Evolutionary conservation across 2,329 filamentous ascomycete genomes (phyloP), one percentile per base, ranked within the genome.

Genomic region (Colletotrichum sidae): DNA sequence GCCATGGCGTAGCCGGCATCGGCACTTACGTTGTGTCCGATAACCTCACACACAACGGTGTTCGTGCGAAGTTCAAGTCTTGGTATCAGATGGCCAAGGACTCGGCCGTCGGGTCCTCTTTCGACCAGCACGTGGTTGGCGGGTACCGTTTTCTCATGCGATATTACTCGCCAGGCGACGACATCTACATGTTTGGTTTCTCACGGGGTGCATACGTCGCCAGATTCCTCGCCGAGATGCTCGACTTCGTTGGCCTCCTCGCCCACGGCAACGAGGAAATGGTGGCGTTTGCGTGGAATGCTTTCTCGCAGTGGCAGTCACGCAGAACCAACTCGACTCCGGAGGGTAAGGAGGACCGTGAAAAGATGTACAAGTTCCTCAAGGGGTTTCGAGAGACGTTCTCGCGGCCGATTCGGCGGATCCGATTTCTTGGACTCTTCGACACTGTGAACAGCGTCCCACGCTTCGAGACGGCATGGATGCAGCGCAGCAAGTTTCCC

Each of bases 201-300:
- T 90, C 87, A 47, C 86, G 91, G 17, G 91, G 91, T 15, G 85
- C 90, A 1, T 93, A 93, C 71, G 90, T 91, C 47, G 91, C 90
- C 0, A 86, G 90, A 3, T 93, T 93, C 71, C 78, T 93, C 1
- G 92, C 92, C 0, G 92, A 96, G 73, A 95, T 95, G 92, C 83
- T 96, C 7, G 92, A 96, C 72, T 90, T 92, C 70, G 89, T 96
- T 59, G 93, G 93, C 1, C 82, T 96, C 0, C 82, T 96, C 12
- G 90, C 90, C 11, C 90, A 92, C 55, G 92, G 93, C 10, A 96
- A 96, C 70, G 92, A 96, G 72, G 93, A 96, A 70, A 90, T 96
- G 88, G 88, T 93, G 55, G 83, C 86, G 4, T 96, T 96, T 74
- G 92, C 92, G 0, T 96, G 92, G 92, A 94, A 92, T 74, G 90